Percentiles rank a stretch among this genome's conserved stretches.
These are phyloP conservation scores for Tetrapisispora fleetii DNA, from an alignment of 805 yeast genomes.

Conservation along the genomic window DNA sequence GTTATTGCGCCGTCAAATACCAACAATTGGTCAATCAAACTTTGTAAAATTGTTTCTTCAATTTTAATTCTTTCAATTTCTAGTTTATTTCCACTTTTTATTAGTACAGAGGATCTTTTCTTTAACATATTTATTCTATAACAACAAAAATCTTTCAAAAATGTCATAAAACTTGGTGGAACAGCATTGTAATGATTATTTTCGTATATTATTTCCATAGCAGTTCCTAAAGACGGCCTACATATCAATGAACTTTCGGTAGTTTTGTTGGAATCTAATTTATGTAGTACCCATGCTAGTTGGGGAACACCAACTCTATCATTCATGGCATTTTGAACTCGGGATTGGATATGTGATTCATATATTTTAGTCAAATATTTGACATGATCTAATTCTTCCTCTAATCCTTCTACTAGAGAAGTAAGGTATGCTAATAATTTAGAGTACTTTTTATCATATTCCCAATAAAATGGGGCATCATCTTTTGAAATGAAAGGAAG, in stretches of 20 bases:
- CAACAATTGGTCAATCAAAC: not conserved
- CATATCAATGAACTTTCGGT: slow-evolving; percentile 7
- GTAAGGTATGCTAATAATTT: not conserved
- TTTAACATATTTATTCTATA: not conserved
- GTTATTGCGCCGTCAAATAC: not conserved
- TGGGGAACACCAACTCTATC: slow-evolving; percentile 8
- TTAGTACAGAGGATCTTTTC: not conserved
- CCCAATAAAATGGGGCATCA: not conserved
- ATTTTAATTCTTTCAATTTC: not conserved
- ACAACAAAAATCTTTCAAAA: not conserved
- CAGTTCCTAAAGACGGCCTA: slow-evolving; percentile 1
- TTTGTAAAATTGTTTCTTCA: not conserved
- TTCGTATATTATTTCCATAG: not conserved
- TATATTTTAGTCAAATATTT: not conserved
- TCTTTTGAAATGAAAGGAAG: not conserved
- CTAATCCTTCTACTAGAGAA: not conserved
- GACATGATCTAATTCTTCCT: slow-evolving; percentile 7
- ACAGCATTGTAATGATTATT: not conserved
- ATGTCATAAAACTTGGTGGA: not conserved
- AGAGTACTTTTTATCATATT: not conserved
- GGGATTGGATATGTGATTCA: not conserved
- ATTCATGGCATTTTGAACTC: not conserved
- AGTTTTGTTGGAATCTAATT: slow-evolving; percentile 3
- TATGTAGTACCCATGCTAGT: slow-evolving; percentile 5
- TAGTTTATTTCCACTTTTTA: not conserved